phyloP scores from a whole-genome alignment of 495 filamentous ascomycete genomes.

The Eremomyces bilateralis region DNA sequence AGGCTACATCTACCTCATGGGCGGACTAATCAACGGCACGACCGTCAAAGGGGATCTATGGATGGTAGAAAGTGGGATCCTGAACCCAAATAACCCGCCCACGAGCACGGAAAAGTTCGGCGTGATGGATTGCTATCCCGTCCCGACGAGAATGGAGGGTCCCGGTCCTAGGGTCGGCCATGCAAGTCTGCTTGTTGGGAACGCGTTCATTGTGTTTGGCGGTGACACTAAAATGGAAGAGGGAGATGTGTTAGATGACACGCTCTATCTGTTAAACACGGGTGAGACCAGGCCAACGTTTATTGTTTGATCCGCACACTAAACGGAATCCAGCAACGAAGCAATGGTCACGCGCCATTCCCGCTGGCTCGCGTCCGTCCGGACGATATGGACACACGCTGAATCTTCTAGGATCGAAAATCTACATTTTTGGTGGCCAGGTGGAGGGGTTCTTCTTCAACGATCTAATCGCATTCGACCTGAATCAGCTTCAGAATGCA shows the following conservation, averaged over 20 bases:
- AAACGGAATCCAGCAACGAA: conserved; percentile 47
- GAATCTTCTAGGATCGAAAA: conserved; percentile 87
- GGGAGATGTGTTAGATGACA: conserved; percentile 75
- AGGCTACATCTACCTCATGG: conserved; percentile 95
- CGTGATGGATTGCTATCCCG: conserved; percentile 76
- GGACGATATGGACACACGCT: conserved; percentile 93
- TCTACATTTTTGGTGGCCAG: conserved; percentile 94
- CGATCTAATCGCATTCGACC: conserved; percentile 86
- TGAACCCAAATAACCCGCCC: too few relatives aligned
- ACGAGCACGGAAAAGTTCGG: too few relatives aligned
- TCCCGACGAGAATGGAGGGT: conserved; percentile 78
- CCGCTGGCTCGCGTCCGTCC: conserved; percentile 57
- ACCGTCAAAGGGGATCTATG: conserved; percentile 94
- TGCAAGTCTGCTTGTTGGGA: conserved; percentile 82
- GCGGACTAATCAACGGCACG: conserved; percentile 78
- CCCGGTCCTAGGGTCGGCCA: conserved; percentile 93
- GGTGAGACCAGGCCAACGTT: conserved; percentile 34
- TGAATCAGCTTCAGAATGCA: conserved; percentile 76
- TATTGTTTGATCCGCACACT: conserved; percentile 1
- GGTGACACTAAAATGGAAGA: conserved; percentile 97
- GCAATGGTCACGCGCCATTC: conserved; percentile 89
- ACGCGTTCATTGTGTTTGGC: conserved; percentile 97
- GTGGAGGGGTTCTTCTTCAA: conserved; percentile 97
- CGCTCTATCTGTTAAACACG: conserved; percentile 89
- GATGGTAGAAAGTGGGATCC: conserved; percentile 83